A percentile compares a stretch with the other conserved stretches of the same genome.
Conservation (phyloP, 2,329 filamentous ascomycete genomes). For the Talaromyces sp. region DNA sequence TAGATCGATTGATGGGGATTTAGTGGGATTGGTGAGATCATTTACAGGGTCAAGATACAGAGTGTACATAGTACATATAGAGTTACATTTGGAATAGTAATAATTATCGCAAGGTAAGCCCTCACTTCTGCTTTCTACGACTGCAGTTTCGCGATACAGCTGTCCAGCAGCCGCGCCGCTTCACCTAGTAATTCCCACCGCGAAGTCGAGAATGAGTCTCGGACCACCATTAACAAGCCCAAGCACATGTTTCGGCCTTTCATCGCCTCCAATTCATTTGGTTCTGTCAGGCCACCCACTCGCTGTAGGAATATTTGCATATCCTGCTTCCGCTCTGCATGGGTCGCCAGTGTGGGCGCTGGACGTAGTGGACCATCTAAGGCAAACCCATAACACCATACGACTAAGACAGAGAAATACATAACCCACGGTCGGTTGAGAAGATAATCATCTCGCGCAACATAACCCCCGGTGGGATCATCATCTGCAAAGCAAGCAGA, state of each 20-base stretch:
- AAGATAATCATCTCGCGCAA: conserved; percentile 82
- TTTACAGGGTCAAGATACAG: too few species aligned
- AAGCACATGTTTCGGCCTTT: conserved; percentile 80
- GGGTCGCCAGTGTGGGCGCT: conserved; percentile 57
- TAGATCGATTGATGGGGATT: too few species aligned
- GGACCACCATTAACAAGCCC: conserved; percentile 77
- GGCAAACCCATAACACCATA: conserved; percentile 94
- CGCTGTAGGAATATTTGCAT: conserved; percentile 78
- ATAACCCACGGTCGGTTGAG: conserved; percentile 94
- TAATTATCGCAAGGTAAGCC: neutral
- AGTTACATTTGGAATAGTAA: conserved; percentile 3
- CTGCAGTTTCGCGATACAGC: conserved; percentile 70
- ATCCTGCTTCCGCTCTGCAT: conserved; percentile 69
- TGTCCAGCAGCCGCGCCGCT: conserved; percentile 75
- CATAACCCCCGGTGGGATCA: conserved; percentile 58
- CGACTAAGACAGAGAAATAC: conserved; percentile 87
- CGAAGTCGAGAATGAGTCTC: conserved; percentile 77
- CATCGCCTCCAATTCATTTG: conserved; percentile 74
- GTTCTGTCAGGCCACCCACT: conserved; percentile 71
- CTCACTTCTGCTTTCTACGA: conserved; percentile 9
- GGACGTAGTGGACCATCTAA: conserved; percentile 73
- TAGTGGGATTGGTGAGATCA: neutral
- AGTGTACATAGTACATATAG: neutral
- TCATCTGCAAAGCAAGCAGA: conserved; percentile 70
- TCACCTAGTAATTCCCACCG: conserved; percentile 92